phyloP scores from a whole-genome alignment of 108 stramenopile species.

The Cyclostephanos invisitatus region DNA sequence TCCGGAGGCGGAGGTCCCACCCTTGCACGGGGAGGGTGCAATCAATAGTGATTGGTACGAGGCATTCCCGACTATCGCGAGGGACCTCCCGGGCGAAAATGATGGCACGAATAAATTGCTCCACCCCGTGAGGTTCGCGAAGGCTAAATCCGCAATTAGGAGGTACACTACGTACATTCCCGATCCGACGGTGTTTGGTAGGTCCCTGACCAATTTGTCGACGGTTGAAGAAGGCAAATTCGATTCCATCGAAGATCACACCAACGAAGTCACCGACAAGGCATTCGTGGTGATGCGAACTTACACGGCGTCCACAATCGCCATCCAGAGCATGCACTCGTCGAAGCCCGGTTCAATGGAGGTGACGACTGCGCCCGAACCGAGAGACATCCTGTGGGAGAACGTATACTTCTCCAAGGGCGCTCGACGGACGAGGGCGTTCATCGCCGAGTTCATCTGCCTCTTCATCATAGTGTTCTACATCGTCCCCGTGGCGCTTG shows the following conservation, averaged over 20 bases:
- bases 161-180: constrained; percentile 64
- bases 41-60: constrained; percentile 6
- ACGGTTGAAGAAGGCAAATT: constrained; percentile 20
- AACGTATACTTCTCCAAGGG: constrained; percentile 88
- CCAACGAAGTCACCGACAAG: constrained; percentile 91
- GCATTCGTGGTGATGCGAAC: constrained; percentile 91
- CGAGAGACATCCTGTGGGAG: constrained; percentile 83
- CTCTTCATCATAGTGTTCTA: constrained; percentile 82
- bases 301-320: constrained; percentile 90
- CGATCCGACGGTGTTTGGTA: constrained; percentile 72
- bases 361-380: constrained; percentile 85
- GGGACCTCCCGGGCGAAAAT: neutral
- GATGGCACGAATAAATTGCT: neutral
- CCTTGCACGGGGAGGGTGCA: constrained; percentile 7
- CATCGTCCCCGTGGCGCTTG: constrained; percentile 78
- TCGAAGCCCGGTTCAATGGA: constrained; percentile 87
- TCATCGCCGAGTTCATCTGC: constrained; percentile 78
- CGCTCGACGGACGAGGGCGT: constrained; percentile 69
- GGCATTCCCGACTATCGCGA: neutral
- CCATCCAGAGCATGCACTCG: constrained; percentile 91
- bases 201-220: constrained; percentile 58
- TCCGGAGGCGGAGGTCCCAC: constrained; percentile 33
- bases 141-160: constrained; percentile 72
- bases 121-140: constrained; percentile 27
- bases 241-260: constrained; percentile 82